phyloP scores from a whole-genome alignment of 1,284 basidiomycete genomes.

The Amylostereum areolatum region DNA sequence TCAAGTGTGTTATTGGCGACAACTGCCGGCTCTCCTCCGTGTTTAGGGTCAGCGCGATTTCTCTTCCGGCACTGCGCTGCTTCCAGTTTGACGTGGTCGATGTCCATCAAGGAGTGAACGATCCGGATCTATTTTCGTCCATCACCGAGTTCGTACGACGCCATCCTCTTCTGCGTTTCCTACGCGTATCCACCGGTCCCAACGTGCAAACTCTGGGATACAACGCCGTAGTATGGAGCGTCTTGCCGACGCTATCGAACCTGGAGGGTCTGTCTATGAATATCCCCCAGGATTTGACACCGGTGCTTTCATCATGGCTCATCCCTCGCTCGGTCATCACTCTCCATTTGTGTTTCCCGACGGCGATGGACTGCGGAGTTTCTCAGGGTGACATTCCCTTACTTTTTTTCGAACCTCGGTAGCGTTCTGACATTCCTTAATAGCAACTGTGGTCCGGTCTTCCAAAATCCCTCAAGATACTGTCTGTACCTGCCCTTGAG shows the following conservation, averaged over 20 bases:
- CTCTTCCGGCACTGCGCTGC: constrained; percentile 56
- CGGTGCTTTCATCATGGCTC: constrained; percentile 61
- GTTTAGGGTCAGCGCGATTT: constrained; percentile 35
- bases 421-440: neutral
- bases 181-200: constrained; percentile 45
- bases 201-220: constrained; percentile 44
- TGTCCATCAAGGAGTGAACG: constrained; percentile 28
- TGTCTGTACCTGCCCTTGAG: constrained; percentile 39
- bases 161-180: constrained; percentile 42
- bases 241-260: constrained; percentile 50
- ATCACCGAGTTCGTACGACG: constrained; percentile 60
- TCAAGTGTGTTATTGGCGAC: constrained; percentile 44
- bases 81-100: constrained; percentile 46
- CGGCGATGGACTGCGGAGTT: constrained; percentile 24
- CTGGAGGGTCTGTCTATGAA: constrained; percentile 51
- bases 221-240: constrained; percentile 62
- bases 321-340: constrained; percentile 53
- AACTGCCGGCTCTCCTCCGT: constrained; percentile 32
- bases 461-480: constrained; percentile 46
- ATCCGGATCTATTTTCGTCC: constrained; percentile 62
- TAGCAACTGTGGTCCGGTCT: constrained; percentile 60
- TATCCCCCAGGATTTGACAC: constrained; percentile 58
- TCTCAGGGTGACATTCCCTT: constrained; percentile 21
- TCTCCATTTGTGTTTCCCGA: constrained; percentile 41
- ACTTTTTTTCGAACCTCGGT: neutral